Conservation (phyloP, 768 basidiomycete species). For the Leccinum subtestaceum region DNA sequence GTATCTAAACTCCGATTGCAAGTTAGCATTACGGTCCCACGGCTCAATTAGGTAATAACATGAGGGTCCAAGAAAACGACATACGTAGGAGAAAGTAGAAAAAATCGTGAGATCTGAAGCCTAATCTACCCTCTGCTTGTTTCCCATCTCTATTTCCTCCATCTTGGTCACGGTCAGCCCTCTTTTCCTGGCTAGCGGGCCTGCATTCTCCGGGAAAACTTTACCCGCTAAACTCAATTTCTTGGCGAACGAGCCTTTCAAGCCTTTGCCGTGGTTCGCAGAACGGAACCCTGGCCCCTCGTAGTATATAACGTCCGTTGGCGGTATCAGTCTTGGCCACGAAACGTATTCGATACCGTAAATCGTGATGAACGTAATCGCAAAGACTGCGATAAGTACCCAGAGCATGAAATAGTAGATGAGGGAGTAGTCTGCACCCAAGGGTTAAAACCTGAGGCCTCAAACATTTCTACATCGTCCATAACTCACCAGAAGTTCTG, state of each 20-base stretch:
- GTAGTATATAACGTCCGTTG: constrained; percentile 79
- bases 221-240: constrained; percentile 36
- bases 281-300: constrained; percentile 86
- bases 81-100: neutral
- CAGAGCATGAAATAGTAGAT: constrained; percentile 84
- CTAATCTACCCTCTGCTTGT: constrained; percentile 76
- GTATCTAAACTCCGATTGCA: constrained; percentile 31
- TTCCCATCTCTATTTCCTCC: constrained; percentile 81
- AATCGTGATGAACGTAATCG: constrained; percentile 71
- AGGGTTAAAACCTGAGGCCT: neutral
- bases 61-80: neutral
- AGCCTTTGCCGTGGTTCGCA: constrained; percentile 71
- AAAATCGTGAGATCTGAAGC: neutral
- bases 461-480: neutral
- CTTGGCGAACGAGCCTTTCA: constrained; percentile 39
- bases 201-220: constrained; percentile 38
- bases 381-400: constrained; percentile 58
- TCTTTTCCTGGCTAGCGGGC: constrained; percentile 37
- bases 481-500: constrained; percentile 72
- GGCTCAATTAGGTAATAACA: constrained; percentile 8
- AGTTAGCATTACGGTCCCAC: constrained; percentile 7
- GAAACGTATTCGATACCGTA: constrained; percentile 93
- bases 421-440: constrained; percentile 70
- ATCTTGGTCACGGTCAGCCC: constrained; percentile 35
- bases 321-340: constrained; percentile 87